These are phyloP conservation scores for Discostella pseudostelligera DNA, from an alignment of 108 stramenopile genomes.

Conservation along the genomic window DNA sequence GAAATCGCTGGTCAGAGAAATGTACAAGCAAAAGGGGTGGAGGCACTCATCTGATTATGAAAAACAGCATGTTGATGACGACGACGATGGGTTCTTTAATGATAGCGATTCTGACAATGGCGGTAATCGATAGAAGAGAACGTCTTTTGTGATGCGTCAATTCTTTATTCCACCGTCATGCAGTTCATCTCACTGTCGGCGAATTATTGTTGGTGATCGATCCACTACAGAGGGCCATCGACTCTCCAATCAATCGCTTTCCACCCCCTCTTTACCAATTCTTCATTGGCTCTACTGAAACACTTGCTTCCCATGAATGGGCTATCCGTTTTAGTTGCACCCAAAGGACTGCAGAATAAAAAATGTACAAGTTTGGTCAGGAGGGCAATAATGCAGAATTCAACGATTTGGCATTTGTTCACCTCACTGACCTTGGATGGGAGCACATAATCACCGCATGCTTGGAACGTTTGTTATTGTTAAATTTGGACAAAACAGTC, in stretches of 20 bases:
- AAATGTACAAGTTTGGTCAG: too few relatives aligned
- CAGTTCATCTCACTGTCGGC: too few relatives aligned
- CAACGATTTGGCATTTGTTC: too few relatives aligned
- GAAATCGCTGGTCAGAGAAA: slow-evolving; percentile 33
- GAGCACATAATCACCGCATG: slow-evolving; percentile 78
- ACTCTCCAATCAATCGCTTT: slow-evolving; percentile 89
- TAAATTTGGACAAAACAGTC: slow-evolving; percentile 48
- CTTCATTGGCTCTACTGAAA: slow-evolving; percentile 89
- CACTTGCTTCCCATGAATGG: slow-evolving; percentile 93
- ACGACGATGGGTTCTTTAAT: slow-evolving; percentile 49
- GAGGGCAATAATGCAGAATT: too few relatives aligned
- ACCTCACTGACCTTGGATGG: slow-evolving; percentile 60
- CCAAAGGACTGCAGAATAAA: slow-evolving; percentile 61
- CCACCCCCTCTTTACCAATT: slow-evolving; percentile 67
- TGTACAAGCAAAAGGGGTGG: slow-evolving; percentile 44
- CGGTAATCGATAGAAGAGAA: neutral
- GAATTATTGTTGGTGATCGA: too few relatives aligned
- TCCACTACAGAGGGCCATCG: slow-evolving; percentile 33
- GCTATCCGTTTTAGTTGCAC: slow-evolving; percentile 84
- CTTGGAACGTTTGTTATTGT: slow-evolving; percentile 14
- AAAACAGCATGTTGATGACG: slow-evolving; percentile 28
- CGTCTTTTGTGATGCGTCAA: too few relatives aligned
- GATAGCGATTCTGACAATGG: slow-evolving; percentile 16
- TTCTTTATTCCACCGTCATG: too few relatives aligned
- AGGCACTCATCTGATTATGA: slow-evolving; percentile 36